Percentiles rank a stretch among this genome's conserved stretches.
Conservation (phyloP, 75 land plant species). For the Selaginella tamariscina region DNA sequence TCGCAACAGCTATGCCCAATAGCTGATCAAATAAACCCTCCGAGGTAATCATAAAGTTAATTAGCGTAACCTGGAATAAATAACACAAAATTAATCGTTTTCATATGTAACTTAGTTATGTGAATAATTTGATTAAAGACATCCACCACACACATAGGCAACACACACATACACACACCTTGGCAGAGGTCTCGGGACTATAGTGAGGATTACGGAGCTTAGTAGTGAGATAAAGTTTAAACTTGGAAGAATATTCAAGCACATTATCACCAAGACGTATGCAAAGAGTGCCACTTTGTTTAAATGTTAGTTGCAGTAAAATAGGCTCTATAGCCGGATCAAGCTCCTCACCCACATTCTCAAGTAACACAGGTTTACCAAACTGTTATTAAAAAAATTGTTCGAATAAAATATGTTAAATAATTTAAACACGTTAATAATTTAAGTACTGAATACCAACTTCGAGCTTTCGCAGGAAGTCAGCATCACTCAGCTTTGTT, state of each 20-base stretch:
- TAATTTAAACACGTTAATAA: background rate
- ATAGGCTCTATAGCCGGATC: constrained; percentile 27
- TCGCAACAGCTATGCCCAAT: constrained; percentile 24
- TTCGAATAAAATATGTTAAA: no score
- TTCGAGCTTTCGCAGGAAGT: constrained; percentile 24
- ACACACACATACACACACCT: no score
- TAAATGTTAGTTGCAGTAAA: constrained; percentile 22
- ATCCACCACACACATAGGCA: background rate
- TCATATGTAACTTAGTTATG: background rate
- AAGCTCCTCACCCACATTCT: constrained; percentile 23
- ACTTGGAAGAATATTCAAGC: constrained; percentile 19
- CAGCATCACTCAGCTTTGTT: constrained; percentile 19
- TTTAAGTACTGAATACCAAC: constrained; percentile 19
- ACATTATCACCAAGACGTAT: constrained; percentile 21
- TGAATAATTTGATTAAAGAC: background rate
- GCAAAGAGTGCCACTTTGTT: constrained; percentile 26
- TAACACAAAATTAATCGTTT: background rate
- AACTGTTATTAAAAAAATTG: no score
- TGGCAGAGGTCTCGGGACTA: constrained; percentile 28
- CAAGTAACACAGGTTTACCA: constrained; percentile 25
- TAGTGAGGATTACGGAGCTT: constrained; percentile 27
- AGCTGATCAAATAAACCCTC: constrained; percentile 27
- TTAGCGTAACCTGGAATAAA: constrained; percentile 16
- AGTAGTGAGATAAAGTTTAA: constrained; percentile 24
- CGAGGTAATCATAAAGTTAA: constrained; percentile 26